These are phyloP conservation scores for Mycena polygramma DNA, from an alignment of 768 basidiomycete genomes.

Conservation along the genomic window DNA sequence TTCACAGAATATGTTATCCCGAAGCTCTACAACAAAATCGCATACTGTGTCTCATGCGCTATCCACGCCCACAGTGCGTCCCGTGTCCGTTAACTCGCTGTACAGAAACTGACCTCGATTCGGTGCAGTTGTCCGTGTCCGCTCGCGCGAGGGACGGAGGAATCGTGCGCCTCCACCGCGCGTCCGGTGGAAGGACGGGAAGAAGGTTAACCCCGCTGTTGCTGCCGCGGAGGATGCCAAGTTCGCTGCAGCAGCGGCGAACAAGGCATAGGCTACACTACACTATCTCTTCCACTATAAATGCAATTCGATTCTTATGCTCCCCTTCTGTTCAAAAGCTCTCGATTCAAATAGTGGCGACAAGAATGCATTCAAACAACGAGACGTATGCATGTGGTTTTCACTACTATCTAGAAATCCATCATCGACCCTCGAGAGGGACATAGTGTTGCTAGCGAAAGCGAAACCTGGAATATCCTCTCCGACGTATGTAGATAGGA, in stretches of 20 bases:
- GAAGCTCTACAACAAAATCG: conserved; percentile 98
- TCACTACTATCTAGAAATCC: conserved; percentile 83
- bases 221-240: conserved; percentile 93
- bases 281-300: background rate
- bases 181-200: conserved; percentile 94
- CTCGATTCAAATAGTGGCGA: too few relatives aligned
- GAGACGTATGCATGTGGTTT: conserved; percentile 57
- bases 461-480: conserved; percentile 65
- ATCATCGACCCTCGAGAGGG: conserved; percentile 64
- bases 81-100: background rate
- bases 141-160: conserved; percentile 94
- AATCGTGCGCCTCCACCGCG: conserved; percentile 98
- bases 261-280: conserved; percentile 53
- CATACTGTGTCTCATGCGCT: conserved; percentile 98
- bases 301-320: background rate
- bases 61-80: conserved; percentile 96
- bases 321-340: background rate
- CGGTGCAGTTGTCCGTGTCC: conserved; percentile 91
- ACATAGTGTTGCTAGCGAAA: conserved; percentile 83
- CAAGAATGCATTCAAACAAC: too few relatives aligned
- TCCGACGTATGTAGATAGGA: conserved; percentile 57
- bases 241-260: conserved; percentile 60
- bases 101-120: background rate
- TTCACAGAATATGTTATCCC: conserved; percentile 91
- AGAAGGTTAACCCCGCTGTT: conserved; percentile 97